Conservation (phyloP, 1,284 basidiomycete species). For the Marasmius oreades region DNA sequence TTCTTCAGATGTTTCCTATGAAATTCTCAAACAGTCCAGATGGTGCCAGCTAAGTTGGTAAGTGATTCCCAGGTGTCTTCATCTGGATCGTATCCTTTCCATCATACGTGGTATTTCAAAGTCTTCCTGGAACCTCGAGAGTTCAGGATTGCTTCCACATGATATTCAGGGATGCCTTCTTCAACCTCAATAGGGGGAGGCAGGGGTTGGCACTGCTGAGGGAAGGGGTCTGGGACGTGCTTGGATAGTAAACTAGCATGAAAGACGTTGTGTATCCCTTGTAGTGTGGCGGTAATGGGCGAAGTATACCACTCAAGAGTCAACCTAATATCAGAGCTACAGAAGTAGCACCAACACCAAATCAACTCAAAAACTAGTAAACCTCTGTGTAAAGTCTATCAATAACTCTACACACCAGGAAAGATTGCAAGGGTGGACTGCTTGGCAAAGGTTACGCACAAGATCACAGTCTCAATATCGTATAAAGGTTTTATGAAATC, state of each 20-base stretch:
- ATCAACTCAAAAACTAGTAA: too few species aligned
- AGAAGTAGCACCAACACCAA: too few species aligned
- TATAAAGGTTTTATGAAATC: too few species aligned
- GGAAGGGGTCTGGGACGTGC: constrained; percentile 8
- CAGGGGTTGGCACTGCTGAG: not conserved
- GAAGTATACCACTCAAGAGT: too few species aligned
- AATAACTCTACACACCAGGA: too few species aligned
- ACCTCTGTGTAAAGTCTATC: too few species aligned
- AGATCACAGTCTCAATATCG: too few species aligned
- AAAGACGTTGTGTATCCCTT: constrained; percentile 16
- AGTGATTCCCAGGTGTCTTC: too few species aligned
- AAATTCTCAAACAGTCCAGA: not conserved
- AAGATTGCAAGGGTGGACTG: too few species aligned
- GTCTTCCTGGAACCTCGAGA: constrained; percentile 4
- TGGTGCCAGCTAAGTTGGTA: not conserved
- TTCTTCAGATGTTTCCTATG: not conserved
- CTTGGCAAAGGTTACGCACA: too few species aligned
- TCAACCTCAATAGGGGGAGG: constrained; percentile 1
- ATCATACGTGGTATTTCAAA: not conserved
- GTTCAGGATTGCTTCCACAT: constrained; percentile 22
- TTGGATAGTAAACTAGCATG: constrained; percentile 15
- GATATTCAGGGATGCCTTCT: constrained; percentile 5
- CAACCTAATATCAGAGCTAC: too few species aligned
- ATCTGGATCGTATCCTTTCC: not conserved
- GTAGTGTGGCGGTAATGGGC: too few species aligned